Conservation (phyloP, 2,329 filamentous ascomycete species). For the Trichoderma atrobrunneum region DNA sequence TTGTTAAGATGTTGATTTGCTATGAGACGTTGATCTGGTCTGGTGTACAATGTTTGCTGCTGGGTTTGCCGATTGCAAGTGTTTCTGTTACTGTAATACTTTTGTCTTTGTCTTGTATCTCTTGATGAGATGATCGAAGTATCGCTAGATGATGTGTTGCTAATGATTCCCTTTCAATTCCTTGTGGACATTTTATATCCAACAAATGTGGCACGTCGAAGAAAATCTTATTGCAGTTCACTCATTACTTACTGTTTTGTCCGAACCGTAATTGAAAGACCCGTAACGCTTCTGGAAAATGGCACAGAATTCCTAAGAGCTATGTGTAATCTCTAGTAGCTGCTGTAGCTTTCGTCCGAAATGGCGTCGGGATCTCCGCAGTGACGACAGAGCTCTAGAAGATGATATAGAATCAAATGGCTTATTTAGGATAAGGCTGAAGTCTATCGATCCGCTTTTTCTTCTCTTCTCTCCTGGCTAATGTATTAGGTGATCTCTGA, state of each 20-base stretch:
- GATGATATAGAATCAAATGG: neutral
- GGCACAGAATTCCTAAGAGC: neutral
- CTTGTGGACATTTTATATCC: neutral
- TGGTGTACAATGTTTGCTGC: neutral
- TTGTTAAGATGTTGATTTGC: neutral
- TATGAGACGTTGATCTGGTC: neutral
- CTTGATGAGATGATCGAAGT: neutral
- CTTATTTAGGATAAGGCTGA: neutral
- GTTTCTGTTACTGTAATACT: neutral
- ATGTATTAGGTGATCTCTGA: neutral
- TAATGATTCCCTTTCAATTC: neutral
- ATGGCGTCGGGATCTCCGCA: neutral
- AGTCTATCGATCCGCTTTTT: neutral
- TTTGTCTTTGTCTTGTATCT: neutral
- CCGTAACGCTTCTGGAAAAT: no score
- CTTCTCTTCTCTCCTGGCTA: neutral
- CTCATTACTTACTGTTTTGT: neutral
- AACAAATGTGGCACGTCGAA: neutral
- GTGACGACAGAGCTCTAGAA: neutral
- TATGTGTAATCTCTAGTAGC: neutral
- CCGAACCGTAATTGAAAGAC: neutral
- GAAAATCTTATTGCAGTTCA: neutral
- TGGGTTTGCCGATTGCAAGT: neutral
- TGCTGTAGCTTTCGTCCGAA: neutral
- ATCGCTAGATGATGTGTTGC: neutral